Percentiles rank a stretch among this genome's conserved stretches.
phyloP scores from a whole-genome alignment of 208 protist genomes.

The Trypanosoma lewisi region DNA sequence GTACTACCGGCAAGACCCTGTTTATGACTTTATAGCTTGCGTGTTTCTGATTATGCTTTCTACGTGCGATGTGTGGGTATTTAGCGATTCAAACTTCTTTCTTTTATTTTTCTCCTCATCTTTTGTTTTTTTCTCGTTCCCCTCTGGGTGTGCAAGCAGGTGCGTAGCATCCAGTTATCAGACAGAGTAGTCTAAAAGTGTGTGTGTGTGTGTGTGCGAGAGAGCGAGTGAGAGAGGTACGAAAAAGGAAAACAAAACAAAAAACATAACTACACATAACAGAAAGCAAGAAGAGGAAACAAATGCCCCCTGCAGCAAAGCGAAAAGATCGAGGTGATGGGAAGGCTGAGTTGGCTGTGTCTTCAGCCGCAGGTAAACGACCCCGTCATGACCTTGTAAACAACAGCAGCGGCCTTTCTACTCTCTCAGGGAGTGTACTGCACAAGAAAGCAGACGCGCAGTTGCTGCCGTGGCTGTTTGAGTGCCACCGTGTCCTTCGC shows the following conservation, averaged over 20 bases:
- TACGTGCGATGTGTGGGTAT: no score
- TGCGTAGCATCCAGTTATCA: not conserved
- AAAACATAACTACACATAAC: not conserved
- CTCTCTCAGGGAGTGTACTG: conserved; percentile 8
- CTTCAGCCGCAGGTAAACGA: conserved; percentile 11
- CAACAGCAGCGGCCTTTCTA: conserved; percentile 1
- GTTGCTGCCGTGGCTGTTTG: conserved; percentile 33
- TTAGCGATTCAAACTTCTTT: no score
- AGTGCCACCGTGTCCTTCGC: conserved; percentile 30
- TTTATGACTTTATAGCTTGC: no score
- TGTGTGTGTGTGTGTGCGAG: not conserved
- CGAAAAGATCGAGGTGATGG: not conserved
- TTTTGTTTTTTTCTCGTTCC: not conserved
- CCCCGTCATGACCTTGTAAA: conserved; percentile 3
- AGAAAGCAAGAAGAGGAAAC: conserved; percentile 3
- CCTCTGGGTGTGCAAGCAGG: not conserved
- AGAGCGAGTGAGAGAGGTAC: not conserved
- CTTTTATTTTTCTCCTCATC: conserved; percentile 6
- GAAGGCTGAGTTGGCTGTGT: not conserved
- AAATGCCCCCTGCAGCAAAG: not conserved
- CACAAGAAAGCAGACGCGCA: conserved; percentile 31
- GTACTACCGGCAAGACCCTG: no score
- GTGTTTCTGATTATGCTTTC: no score
- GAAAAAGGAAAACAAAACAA: not conserved
- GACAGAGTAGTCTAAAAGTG: not conserved